phyloP scores from a whole-genome alignment of 2,329 filamentous ascomycete species.

The Raffaelea arxii region DNA sequence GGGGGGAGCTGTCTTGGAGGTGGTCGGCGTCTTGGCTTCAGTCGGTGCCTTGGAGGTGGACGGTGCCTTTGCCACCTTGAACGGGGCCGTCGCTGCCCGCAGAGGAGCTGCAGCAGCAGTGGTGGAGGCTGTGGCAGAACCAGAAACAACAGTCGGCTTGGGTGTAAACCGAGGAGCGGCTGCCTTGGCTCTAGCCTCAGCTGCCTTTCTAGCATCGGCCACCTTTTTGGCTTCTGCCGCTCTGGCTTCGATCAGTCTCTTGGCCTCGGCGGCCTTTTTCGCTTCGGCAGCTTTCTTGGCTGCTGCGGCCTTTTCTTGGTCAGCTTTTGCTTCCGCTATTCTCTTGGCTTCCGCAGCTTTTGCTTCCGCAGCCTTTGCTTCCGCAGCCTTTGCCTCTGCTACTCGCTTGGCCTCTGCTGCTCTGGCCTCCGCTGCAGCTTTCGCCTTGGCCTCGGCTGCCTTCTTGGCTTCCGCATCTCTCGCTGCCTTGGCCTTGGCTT shows the following conservation, averaged over 20 bases:
- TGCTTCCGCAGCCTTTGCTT: background rate
- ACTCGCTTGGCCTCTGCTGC: background rate
- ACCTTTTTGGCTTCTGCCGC: background rate
- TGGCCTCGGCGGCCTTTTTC: background rate
- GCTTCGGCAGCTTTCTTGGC: no score
- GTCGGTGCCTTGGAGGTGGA: background rate
- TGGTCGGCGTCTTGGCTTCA: background rate
- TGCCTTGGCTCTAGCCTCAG: background rate
- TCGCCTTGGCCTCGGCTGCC: no score
- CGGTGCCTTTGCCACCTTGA: conserved; percentile 1
- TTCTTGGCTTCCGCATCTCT: no score
- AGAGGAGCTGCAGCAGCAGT: conserved; percentile 5
- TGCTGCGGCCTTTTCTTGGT: no score
- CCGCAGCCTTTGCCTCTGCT: conserved; percentile 2
- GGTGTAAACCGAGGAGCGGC: background rate
- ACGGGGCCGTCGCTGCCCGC: background rate
- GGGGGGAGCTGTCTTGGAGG: background rate
- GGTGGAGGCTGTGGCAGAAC: background rate
- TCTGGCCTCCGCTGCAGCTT: background rate
- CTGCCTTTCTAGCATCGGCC: background rate
- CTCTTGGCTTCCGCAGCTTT: background rate
- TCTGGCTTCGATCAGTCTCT: background rate
- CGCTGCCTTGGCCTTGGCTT: no score
- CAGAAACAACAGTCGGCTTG: background rate
- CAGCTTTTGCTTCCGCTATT: no score